A percentile compares a stretch with the other conserved stretches of the same genome.
Conservation (phyloP, 768 basidiomycete genomes). For the Gautieria morchelliformis region DNA sequence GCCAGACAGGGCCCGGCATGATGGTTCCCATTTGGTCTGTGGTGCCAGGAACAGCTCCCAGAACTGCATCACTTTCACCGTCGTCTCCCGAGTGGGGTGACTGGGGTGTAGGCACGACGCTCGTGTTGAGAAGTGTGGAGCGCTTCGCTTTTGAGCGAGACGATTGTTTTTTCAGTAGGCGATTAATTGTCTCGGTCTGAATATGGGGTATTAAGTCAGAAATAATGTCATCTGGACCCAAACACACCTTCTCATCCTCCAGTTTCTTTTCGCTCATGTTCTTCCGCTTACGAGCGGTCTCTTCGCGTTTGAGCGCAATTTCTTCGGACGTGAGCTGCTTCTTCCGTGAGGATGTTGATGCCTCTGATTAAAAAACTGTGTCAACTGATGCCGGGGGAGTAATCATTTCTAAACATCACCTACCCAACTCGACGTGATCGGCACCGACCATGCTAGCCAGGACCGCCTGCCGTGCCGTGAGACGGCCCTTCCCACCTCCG, state of each 20-base stretch:
- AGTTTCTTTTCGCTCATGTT: conserved; percentile 76
- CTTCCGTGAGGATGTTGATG: conserved; percentile 26
- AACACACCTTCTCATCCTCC: conserved; percentile 69
- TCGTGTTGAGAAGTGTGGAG: conserved; percentile 1
- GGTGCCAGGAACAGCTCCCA: neutral
- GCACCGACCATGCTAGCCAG: conserved; percentile 59
- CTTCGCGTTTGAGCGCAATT: conserved; percentile 64
- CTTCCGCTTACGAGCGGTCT: conserved; percentile 73
- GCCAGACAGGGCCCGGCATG: conserved; percentile 5
- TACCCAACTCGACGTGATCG: conserved; percentile 54
- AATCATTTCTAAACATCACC: conserved; percentile 9
- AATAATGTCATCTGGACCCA: neutral
- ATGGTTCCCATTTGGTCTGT: neutral
- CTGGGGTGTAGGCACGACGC: conserved; percentile 3
- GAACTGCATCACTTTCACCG: conserved; percentile 5
- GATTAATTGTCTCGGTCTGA: conserved; percentile 85
- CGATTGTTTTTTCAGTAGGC: conserved; percentile 78
- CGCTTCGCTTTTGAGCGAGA: conserved; percentile 8
- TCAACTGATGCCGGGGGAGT: neutral
- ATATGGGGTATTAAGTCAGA: neutral
- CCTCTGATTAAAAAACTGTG: neutral
- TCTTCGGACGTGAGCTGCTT: conserved; percentile 64
- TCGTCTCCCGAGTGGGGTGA: conserved; percentile 2
- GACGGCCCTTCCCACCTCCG: neutral
- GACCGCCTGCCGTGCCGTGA: conserved; percentile 55